phyloP scores from a whole-genome alignment of 352 stramenopile species.

The Elongisporangium prolatum region DNA sequence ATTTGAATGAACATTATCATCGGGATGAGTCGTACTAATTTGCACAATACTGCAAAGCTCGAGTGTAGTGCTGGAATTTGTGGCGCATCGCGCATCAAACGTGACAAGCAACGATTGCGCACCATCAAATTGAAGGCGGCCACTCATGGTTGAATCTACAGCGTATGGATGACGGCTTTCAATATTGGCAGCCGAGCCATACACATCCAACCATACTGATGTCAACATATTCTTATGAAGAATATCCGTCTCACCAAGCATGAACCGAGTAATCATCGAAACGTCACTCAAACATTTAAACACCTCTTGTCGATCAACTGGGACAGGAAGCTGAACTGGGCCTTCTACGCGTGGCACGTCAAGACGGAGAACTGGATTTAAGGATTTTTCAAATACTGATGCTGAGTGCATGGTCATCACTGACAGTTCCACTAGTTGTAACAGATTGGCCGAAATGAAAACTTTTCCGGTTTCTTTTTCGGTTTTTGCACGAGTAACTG shows the following conservation, averaged over 20 bases:
- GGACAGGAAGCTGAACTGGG: slow-evolving; percentile 31
- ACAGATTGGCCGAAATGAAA: slow-evolving; percentile 70
- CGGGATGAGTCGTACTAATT: neutral
- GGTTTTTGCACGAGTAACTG: slow-evolving; percentile 44
- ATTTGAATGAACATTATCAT: neutral
- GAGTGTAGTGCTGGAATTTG: slow-evolving; percentile 12
- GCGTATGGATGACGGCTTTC: slow-evolving; percentile 66
- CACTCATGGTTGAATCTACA: slow-evolving; percentile 16
- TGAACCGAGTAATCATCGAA: slow-evolving; percentile 42
- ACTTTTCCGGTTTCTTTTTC: slow-evolving; percentile 58
- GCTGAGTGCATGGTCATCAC: slow-evolving; percentile 31
- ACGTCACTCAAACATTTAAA: slow-evolving; percentile 52
- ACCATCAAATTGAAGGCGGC: slow-evolving; percentile 41
- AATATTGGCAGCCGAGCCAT: slow-evolving; percentile 49
- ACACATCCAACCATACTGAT: slow-evolving; percentile 79
- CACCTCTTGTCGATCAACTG: slow-evolving; percentile 35
- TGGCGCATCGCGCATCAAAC: slow-evolving; percentile 69
- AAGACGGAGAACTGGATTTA: neutral
- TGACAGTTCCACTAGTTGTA: slow-evolving; percentile 76
- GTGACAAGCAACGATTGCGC: slow-evolving; percentile 51
- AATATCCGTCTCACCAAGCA: slow-evolving; percentile 39
- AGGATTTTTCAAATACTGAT: slow-evolving; percentile 12
- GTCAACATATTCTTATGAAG: slow-evolving; percentile 54
- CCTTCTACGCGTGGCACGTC: neutral
- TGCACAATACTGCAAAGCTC: slow-evolving; percentile 6